These are phyloP conservation scores for Phaseolus coccineus DNA, from an alignment of 331 rosid species.

Conservation along the genomic window DNA sequence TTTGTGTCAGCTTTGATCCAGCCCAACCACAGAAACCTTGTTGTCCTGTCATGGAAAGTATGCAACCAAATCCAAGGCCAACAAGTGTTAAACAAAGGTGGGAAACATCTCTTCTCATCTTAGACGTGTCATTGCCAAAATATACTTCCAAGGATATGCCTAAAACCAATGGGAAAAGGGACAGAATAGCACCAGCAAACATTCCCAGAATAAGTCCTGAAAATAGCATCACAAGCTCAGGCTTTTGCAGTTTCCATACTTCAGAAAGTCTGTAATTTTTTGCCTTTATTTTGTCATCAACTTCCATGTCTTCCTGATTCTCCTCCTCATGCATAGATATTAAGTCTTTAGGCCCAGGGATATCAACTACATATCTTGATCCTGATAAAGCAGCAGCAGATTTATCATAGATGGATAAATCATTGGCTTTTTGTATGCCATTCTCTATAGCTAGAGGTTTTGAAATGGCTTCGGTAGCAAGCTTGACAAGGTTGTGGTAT, in stretches of 20 bases:
- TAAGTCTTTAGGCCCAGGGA: constrained; percentile 45
- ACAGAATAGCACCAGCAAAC: constrained; percentile 80
- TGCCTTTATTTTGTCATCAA: constrained; percentile 44
- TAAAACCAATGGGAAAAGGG: constrained; percentile 70
- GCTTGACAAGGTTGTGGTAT: constrained; percentile 77
- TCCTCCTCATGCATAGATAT: constrained; percentile 46
- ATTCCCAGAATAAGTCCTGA: constrained; percentile 73
- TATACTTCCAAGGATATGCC: constrained; percentile 72
- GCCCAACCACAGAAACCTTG: constrained; percentile 97
- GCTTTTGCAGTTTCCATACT: constrained; percentile 76
- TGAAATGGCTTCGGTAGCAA: constrained; percentile 67
- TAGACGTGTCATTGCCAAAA: constrained; percentile 46
- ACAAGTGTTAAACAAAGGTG: constrained; percentile 71
- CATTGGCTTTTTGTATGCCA: constrained; percentile 36
- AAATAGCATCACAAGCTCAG: constrained; percentile 61
- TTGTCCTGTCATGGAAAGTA: constrained; percentile 83
- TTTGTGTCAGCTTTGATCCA: constrained; percentile 80
- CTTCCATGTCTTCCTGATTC: constrained; percentile 50
- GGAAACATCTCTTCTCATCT: constrained; percentile 56
- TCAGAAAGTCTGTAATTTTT: constrained; percentile 59
- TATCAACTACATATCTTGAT: constrained; percentile 37
- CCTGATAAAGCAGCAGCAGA: constrained; percentile 51
- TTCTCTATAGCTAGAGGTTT: constrained; percentile 45
- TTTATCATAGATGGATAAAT: constrained; percentile 49
- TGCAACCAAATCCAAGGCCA: constrained; percentile 80